These are phyloP conservation scores for Alternaria brassicae DNA, from an alignment of 2,329 filamentous ascomycete genomes.

Conservation along the genomic window DNA sequence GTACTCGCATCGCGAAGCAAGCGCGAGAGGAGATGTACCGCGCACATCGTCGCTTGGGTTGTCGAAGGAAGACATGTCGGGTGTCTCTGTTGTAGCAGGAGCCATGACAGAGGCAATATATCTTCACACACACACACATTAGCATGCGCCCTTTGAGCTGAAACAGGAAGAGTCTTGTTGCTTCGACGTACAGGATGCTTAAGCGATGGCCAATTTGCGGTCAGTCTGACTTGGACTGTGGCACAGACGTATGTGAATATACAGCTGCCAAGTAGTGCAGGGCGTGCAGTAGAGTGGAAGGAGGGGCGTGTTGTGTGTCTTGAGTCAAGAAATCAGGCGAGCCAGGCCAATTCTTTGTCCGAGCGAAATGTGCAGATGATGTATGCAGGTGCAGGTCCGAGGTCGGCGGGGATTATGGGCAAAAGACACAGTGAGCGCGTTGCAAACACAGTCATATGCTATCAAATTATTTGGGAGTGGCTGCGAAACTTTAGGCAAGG, in stretches of 20 bases:
- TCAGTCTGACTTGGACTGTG: constrained; percentile 23
- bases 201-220: constrained; percentile 20
- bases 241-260: constrained; percentile 1
- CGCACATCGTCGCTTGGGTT: constrained; percentile 60
- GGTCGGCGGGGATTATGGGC: not conserved
- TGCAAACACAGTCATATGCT: constrained; percentile 18
- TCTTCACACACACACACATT: constrained; percentile 23
- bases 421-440: not conserved
- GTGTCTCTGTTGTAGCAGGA: constrained; percentile 21
- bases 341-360: not conserved
- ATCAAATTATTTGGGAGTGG: constrained; percentile 19
- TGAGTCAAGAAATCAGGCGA: constrained; percentile 7
- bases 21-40: constrained; percentile 46
- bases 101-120: constrained; percentile 19
- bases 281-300: constrained; percentile 14
- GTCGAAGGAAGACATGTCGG: constrained; percentile 40
- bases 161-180: not conserved
- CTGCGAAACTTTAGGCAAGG: constrained; percentile 6
- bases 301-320: constrained; percentile 9
- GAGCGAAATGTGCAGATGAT: not conserved
- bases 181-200: constrained; percentile 13
- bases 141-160: constrained; percentile 11
- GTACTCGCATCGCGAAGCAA: constrained; percentile 1
- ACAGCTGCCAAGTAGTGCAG: constrained; percentile 6
- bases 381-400: constrained; percentile 5